A percentile compares a stretch with the other conserved stretches of the same genome.
Conservation (phyloP, 208 protist species). For the Leishmania arabica region DNA sequence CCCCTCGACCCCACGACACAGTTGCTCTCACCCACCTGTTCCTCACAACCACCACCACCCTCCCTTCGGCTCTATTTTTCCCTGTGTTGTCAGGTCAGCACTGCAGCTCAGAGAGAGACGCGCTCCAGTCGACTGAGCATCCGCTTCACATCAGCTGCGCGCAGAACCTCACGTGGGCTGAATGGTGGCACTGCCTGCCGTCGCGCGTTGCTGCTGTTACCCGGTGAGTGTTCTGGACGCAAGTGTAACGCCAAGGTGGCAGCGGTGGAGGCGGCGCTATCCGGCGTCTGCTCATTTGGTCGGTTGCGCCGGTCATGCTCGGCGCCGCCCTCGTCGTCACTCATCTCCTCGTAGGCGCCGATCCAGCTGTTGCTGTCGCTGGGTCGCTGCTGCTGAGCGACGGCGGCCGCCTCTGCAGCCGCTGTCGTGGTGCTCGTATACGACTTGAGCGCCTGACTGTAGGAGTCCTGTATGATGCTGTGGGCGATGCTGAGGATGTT, state of each 20-base stretch:
- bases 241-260: not conserved
- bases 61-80: not conserved
- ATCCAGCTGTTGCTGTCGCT: not conserved
- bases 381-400: slow-evolving; percentile 4
- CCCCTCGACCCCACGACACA: not conserved
- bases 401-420: not conserved
- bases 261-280: not conserved
- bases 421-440: slow-evolving; percentile 9
- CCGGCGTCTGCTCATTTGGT: not conserved
- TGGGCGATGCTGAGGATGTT: slow-evolving; percentile 64
- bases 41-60: not conserved
- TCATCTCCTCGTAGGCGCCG: not conserved
- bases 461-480: slow-evolving; percentile 73
- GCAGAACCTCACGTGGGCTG: not conserved
- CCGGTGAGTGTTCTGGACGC: not conserved
- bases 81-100: not conserved
- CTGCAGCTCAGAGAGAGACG: not conserved
- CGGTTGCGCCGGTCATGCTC: not conserved
- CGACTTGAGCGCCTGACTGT: slow-evolving; percentile 40
- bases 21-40: not conserved
- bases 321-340: not conserved
- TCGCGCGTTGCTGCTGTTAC: not conserved
- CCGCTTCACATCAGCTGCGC: slow-evolving; percentile 30
- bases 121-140: slow-evolving; percentile 38
- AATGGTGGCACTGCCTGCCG: slow-evolving; percentile 9